A percentile compares a stretch with the other conserved stretches of the same genome.
Evolutionary conservation across 108 stramenopile species (phyloP).

Genomic region (Nannochloropsis oceanica): DNA sequence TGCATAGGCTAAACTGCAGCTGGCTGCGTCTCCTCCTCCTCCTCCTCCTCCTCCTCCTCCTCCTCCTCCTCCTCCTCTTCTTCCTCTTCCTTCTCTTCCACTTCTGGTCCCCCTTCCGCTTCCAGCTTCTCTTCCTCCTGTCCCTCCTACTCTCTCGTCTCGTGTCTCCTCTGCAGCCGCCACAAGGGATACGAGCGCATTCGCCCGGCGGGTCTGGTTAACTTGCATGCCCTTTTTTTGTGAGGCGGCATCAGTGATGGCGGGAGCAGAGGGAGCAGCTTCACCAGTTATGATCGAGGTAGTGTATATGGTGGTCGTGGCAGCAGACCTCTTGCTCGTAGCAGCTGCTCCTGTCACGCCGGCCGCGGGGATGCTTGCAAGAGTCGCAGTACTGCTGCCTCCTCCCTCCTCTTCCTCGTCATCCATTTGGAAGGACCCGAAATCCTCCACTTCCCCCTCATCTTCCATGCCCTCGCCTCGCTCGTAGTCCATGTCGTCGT

Average conservation of each 20-base stretch:
- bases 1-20: neutral
- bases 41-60: neutral
- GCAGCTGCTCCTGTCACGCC: neutral
- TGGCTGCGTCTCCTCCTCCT: neutral
- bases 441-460: neutral
- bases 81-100: neutral
- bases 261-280: too few relatives aligned
- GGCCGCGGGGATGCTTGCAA: too few relatives aligned
- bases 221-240: too few relatives aligned
- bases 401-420: neutral
- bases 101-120: neutral
- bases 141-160: too few relatives aligned
- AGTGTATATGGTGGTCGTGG: neutral
- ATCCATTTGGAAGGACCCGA: neutral
- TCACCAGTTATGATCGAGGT: too few relatives aligned
- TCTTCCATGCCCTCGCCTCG: neutral
- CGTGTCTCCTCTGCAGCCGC: too few relatives aligned
- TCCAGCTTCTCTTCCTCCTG: too few relatives aligned
- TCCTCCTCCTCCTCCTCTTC: neutral
- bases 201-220: too few relatives aligned
- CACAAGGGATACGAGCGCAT: too few relatives aligned
- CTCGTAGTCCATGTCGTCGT: neutral
- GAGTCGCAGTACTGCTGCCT: too few relatives aligned
- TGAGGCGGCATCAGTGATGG: too few relatives aligned
- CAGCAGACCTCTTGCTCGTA: neutral